phyloP scores from a whole-genome alignment of 441 rosid species.

The Corymbia calophylla region DNA sequence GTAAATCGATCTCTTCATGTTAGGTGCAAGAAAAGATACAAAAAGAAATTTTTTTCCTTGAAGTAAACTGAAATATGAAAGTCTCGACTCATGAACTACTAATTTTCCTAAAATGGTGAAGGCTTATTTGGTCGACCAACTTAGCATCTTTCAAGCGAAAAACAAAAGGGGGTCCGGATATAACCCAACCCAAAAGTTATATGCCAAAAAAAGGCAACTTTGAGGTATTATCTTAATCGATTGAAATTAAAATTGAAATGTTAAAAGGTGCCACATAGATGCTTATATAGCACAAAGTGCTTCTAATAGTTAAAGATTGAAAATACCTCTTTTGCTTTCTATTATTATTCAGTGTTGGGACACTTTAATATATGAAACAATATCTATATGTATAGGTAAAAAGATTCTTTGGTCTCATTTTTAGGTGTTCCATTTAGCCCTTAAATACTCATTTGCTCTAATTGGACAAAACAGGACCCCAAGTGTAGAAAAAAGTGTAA shows the following conservation, averaged over 20 bases:
- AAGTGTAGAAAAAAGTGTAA: background rate
- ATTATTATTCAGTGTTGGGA: background rate
- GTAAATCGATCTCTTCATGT: background rate
- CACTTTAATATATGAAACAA: background rate
- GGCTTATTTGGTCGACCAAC: background rate
- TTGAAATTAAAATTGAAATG: background rate
- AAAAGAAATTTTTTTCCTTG: too few species aligned
- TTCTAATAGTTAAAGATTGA: background rate
- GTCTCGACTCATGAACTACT: background rate
- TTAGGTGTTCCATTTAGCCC: background rate
- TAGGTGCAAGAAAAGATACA: background rate
- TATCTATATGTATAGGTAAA: background rate
- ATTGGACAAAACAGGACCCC: background rate
- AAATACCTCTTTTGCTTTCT: background rate
- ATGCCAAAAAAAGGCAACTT: too few species aligned
- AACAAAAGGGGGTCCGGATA: background rate
- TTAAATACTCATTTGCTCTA: background rate
- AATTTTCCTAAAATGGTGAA: background rate
- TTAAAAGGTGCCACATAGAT: too few species aligned
- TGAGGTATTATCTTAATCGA: too few species aligned
- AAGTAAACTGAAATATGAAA: background rate
- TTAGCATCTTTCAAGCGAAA: background rate
- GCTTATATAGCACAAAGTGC: too few species aligned
- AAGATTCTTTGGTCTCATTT: background rate
- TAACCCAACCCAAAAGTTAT: too few species aligned